A percentile compares a stretch with the other conserved stretches of the same genome.
Conservation (phyloP, 1,284 basidiomycete species). For the Ustilago lituana region DNA sequence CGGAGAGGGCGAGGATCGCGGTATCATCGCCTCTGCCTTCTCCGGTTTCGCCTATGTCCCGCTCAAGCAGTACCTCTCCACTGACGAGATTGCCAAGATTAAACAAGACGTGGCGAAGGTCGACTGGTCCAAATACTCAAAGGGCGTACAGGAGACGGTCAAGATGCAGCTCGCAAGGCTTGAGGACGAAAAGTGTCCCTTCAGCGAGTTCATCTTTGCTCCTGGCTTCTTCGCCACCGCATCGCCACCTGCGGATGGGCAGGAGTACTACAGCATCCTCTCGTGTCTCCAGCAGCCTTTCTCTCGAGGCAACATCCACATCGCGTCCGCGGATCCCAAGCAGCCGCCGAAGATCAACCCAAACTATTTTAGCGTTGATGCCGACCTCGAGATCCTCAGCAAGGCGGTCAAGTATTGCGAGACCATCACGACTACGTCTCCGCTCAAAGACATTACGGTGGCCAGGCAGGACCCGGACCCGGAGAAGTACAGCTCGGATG, state of each 20-base stretch:
- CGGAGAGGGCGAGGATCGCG: conserved; percentile 41
- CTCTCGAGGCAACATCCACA: conserved; percentile 53
- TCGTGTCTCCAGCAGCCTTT: conserved; percentile 53
- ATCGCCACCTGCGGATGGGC: conserved; percentile 39
- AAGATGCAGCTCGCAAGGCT: conserved; percentile 43
- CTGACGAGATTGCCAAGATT: conserved; percentile 42
- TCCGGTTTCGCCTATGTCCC: conserved; percentile 54
- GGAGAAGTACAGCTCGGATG: conserved; percentile 32
- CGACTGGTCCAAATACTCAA: conserved; percentile 41
- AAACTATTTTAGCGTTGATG: conserved; percentile 50
- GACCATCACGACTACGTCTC: conserved; percentile 24
- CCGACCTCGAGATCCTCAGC: conserved; percentile 54
- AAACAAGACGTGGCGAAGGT: conserved; percentile 29
- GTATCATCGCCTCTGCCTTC: conserved; percentile 53
- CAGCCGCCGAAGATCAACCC: conserved; percentile 48
- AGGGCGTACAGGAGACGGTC: conserved; percentile 47
- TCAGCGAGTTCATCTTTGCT: conserved; percentile 58
- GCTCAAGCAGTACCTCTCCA: conserved; percentile 43
- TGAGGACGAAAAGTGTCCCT: conserved; percentile 48
- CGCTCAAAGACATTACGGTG: conserved; percentile 43
- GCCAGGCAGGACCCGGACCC: conserved; percentile 44
- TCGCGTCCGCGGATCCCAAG: conserved; percentile 25
- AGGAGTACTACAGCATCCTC: conserved; percentile 55
- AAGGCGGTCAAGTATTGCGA: conserved; percentile 53
- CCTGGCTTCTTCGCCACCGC: conserved; percentile 53